These are phyloP conservation scores for Trichoderma guizhouense DNA, from an alignment of 2,329 filamentous ascomycete species.

Conservation along the genomic window DNA sequence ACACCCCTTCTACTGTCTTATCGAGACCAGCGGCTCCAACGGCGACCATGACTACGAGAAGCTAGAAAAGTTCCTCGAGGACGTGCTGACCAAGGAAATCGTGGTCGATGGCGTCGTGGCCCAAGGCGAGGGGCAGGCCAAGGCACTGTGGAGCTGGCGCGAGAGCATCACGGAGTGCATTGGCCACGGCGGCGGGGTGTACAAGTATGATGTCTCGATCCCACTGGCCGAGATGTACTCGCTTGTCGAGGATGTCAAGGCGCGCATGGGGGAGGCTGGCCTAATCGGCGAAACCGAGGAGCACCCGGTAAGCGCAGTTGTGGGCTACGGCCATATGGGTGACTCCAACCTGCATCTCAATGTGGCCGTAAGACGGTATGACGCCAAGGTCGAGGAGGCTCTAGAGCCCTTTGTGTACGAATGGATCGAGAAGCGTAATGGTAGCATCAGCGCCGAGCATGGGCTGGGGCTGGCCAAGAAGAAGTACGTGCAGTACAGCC, in stretches of 20 bases:
- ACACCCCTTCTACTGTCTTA: slow-evolving; percentile 91
- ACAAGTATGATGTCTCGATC: slow-evolving; percentile 98
- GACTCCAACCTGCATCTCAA: slow-evolving; percentile 96
- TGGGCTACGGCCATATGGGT: slow-evolving; percentile 98
- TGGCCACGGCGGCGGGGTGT: slow-evolving; percentile 88
- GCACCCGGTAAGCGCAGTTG: slow-evolving; percentile 80
- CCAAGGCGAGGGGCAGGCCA: slow-evolving; percentile 87
- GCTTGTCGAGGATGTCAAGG: slow-evolving; percentile 80
- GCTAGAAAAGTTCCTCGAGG: slow-evolving; percentile 83
- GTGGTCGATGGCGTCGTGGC: slow-evolving; percentile 88
- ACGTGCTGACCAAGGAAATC: slow-evolving; percentile 84
- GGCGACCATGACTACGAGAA: slow-evolving; percentile 91
- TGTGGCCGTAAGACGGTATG: slow-evolving; percentile 76
- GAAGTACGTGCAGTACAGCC: slow-evolving; percentile 89
- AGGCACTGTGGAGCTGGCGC: slow-evolving; percentile 83
- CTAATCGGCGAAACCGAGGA: slow-evolving; percentile 73
- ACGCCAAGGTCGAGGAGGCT: slow-evolving; percentile 78
- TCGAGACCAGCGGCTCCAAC: slow-evolving; percentile 95
- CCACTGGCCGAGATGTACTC: slow-evolving; percentile 82
- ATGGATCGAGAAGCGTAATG: slow-evolving; percentile 84
- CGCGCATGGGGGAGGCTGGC: slow-evolving; percentile 67
- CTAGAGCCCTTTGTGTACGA: slow-evolving; percentile 97
- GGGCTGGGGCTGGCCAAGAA: slow-evolving; percentile 94
- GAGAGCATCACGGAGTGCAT: slow-evolving; percentile 89
- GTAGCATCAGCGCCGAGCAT: slow-evolving; percentile 96